Conservation (phyloP, 2,329 filamentous ascomycete genomes). For the Colletotrichum liriopes region DNA sequence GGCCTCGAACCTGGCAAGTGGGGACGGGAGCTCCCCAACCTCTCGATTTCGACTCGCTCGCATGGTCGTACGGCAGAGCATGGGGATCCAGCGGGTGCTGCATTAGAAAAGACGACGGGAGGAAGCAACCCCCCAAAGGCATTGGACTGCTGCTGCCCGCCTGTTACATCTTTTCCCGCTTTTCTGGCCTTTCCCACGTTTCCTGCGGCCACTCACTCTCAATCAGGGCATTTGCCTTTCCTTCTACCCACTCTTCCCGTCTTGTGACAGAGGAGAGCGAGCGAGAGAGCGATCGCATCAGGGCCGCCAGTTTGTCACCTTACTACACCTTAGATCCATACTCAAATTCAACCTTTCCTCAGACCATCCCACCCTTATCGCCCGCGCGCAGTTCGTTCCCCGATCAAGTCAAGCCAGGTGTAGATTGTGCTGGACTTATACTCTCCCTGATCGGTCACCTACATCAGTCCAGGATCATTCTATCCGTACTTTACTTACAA, state of each 20-base stretch:
- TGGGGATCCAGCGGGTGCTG: constrained; percentile 25
- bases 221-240: constrained; percentile 27
- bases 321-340: constrained; percentile 5
- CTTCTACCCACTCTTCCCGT: constrained; percentile 14
- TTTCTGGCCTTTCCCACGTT: constrained; percentile 13
- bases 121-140: constrained; percentile 20
- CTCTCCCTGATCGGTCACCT: constrained; percentile 6
- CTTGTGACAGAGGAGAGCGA: neutral
- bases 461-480: constrained; percentile 1
- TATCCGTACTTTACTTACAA: neutral
- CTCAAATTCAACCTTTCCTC: constrained; percentile 33
- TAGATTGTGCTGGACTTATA: neutral
- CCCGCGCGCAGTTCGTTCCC: constrained; percentile 13
- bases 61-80: constrained; percentile 32
- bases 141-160: constrained; percentile 31
- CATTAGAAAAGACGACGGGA: constrained; percentile 27
- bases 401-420: constrained; percentile 9
- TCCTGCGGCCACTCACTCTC: constrained; percentile 22
- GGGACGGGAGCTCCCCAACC: constrained; percentile 49
- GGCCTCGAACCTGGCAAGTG: constrained; percentile 39
- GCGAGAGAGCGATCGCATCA: constrained; percentile 4
- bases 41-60: constrained; percentile 51
- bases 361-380: constrained; percentile 12
- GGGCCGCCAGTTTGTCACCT: constrained; percentile 18
- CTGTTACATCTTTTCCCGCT: constrained; percentile 37